Evolutionary conservation across 169 alveolate species (phyloP), one percentile per base, ranked within the genome.

Genomic region (Cyclospora cayetanensis): DNA sequence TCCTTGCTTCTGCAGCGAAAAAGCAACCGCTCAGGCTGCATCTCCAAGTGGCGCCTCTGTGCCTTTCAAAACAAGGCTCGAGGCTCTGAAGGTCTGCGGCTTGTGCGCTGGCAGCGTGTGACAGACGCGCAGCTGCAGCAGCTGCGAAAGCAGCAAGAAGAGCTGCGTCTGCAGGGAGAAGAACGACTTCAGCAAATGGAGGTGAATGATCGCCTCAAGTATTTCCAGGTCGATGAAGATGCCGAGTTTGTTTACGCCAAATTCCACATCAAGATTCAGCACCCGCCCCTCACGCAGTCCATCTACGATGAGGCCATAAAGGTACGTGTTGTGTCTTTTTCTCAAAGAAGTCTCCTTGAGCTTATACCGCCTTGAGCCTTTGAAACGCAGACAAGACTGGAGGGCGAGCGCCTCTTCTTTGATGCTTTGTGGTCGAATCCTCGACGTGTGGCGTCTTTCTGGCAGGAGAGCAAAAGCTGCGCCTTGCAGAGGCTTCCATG

Each of bases 101-200:
- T 66, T 37, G 50, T 66, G 79, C 79, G 43, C 9, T 34, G 43
- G 79, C 79, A 66, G 50, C 79, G 43, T 4, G 50, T 29, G 79
- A 34, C 79, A 22, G 79, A 7, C 31, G 79, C 5, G 79, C 50
- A 66, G 79, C 31, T 27, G 43, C 79, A 27, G 79, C 39, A 66
- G 79, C 79, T 29, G 79, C 79, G 31, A 43, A 37, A 66, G 79
- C 79, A 66, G 79, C 79, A 66, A n/a, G 22, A 66, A 43, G 46
- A 66, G 79, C 79, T 29, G 79, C 79, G 31, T 37, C 79, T 27
- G 79, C 79, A 66, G 43, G 60, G 9, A 9, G 34, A 60, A 22
- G 31, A 60, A 11, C 35, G 22, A 22, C 31, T 4, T 12, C n/a
- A 60, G 72, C n/a, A 60, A 25, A 60, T 60, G 35, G 72, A 12